These are phyloP conservation scores for Xylaria grammica DNA, from an alignment of 495 filamentous ascomycete species.

Conservation along the genomic window DNA sequence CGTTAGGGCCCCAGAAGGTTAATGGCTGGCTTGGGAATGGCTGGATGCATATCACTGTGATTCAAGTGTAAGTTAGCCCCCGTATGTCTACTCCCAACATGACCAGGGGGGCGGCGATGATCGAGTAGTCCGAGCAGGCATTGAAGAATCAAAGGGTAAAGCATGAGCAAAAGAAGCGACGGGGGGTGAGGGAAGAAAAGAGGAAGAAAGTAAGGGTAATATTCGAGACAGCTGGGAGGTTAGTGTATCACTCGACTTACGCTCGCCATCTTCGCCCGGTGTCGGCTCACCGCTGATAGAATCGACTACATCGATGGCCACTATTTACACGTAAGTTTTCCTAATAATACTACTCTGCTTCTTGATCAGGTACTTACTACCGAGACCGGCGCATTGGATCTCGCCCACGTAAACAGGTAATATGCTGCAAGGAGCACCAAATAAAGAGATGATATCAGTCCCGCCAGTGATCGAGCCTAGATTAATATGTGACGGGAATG, in stretches of 20 bases:
- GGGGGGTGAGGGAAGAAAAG: not conserved
- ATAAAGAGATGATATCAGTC: slow-evolving; percentile 93
- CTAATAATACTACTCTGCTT: too few relatives aligned
- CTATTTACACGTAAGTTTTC: too few relatives aligned
- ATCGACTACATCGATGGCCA: slow-evolving; percentile 83
- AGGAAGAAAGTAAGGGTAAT: too few relatives aligned
- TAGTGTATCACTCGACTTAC: slow-evolving; percentile 9
- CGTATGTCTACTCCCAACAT: not conserved
- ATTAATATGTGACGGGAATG: slow-evolving; percentile 76
- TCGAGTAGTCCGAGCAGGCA: too few relatives aligned
- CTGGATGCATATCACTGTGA: slow-evolving; percentile 67
- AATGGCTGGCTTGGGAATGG: slow-evolving; percentile 92
- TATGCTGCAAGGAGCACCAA: slow-evolving; percentile 83
- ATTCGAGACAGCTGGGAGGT: not conserved
- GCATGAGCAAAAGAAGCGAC: slow-evolving; percentile 45
- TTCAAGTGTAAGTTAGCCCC: not conserved
- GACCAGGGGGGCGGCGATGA: too few relatives aligned
- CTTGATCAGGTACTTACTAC: too few relatives aligned
- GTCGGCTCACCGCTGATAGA: slow-evolving; percentile 56
- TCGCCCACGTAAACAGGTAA: slow-evolving; percentile 87
- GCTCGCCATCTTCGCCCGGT: slow-evolving; percentile 77
- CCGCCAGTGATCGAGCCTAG: slow-evolving; percentile 86
- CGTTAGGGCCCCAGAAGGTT: slow-evolving; percentile 78
- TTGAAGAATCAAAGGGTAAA: too few relatives aligned
- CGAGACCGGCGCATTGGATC: slow-evolving; percentile 87